phyloP scores from a whole-genome alignment of 345 rosid species.

The Murraya paniculata region DNA sequence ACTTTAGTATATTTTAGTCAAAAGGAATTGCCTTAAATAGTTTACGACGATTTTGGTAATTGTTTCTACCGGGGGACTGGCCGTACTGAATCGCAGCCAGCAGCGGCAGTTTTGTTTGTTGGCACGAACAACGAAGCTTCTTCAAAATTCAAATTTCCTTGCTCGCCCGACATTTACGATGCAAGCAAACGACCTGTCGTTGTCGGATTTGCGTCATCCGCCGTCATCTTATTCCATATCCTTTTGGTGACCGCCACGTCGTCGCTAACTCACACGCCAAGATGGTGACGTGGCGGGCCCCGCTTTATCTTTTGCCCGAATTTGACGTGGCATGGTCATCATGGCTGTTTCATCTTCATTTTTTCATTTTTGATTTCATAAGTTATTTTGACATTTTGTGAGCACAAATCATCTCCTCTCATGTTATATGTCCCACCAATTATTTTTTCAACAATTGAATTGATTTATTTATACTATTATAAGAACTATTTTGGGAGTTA shows the following conservation, averaged over 20 bases:
- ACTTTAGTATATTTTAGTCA: no score
- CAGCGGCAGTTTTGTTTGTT: slow-evolving; percentile 14
- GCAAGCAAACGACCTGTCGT: background rate
- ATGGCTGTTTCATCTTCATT: background rate
- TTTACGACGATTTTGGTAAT: no score
- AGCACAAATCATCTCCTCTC: background rate
- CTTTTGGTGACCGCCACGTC: slow-evolving; percentile 3
- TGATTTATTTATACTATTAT: no score
- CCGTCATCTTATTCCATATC: slow-evolving; percentile 13
- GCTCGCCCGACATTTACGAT: background rate
- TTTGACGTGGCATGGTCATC: background rate
- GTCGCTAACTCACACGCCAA: background rate
- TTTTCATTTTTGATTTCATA: background rate
- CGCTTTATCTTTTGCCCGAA: background rate
- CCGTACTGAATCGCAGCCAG: background rate
- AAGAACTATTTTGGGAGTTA: background rate
- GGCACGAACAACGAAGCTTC: slow-evolving; percentile 7
- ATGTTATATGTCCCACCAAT: background rate
- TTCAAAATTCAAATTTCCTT: background rate
- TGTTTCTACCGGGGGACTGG: background rate
- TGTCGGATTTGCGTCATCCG: background rate
- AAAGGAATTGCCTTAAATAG: background rate
- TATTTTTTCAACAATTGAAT: background rate
- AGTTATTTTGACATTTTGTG: background rate
- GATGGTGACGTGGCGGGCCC: slow-evolving; percentile 12